Conservation (phyloP, 2,329 filamentous ascomycete species). For the Colletotrichum karsti region DNA sequence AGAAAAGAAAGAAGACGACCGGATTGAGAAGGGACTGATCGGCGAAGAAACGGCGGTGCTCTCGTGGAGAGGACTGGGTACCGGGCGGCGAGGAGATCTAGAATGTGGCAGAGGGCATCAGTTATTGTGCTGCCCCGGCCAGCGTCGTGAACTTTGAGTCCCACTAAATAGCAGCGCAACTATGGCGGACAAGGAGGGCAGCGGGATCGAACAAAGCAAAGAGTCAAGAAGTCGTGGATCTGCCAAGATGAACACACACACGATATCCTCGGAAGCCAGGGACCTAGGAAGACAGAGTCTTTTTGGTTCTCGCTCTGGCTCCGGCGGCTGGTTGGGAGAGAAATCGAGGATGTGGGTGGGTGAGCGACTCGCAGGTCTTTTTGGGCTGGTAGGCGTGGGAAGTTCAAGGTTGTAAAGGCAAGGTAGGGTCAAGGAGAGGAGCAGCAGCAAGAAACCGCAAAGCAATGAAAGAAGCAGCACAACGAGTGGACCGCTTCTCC, state of each 20-base stretch:
- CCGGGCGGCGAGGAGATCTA: conserved; percentile 57
- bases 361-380: conserved; percentile 7
- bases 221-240: conserved; percentile 28
- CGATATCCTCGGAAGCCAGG: conserved; percentile 10
- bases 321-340: neutral
- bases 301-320: neutral
- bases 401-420: conserved; percentile 15
- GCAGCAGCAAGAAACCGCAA: neutral
- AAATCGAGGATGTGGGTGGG: neutral
- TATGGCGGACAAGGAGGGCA: neutral
- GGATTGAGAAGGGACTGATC: conserved; percentile 43
- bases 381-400: conserved; percentile 6
- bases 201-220: conserved; percentile 23
- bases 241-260: conserved; percentile 17
- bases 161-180: conserved; percentile 33
- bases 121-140: conserved; percentile 26
- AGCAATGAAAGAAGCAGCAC: conserved; percentile 13
- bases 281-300: neutral
- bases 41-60: conserved; percentile 53
- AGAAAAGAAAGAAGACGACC: conserved; percentile 35
- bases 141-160: conserved; percentile 33
- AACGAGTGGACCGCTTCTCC: conserved; percentile 25
- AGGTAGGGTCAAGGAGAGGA: conserved; percentile 11
- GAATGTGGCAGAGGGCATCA: conserved; percentile 32
- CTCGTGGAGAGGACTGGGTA: conserved; percentile 58